Conservation (phyloP, 2,329 filamentous ascomycete genomes). For the Helminthosporium solani region DNA sequence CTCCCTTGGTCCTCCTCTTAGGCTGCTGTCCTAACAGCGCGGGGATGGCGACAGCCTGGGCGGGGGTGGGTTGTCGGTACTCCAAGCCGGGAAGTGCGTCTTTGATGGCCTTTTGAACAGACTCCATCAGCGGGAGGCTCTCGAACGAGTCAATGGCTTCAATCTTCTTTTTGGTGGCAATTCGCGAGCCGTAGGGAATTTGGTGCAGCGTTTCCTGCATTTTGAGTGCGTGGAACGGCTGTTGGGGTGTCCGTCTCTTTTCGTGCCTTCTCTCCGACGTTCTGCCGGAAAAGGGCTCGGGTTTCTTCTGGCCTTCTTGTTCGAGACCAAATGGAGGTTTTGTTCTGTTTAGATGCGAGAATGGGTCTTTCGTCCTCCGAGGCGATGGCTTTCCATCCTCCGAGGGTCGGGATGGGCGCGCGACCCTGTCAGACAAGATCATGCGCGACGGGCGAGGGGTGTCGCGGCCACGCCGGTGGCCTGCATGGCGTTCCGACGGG, state of each 20-base stretch:
- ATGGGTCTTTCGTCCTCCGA: constrained; percentile 32
- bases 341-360: constrained; percentile 37
- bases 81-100: constrained; percentile 75
- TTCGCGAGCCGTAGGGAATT: constrained; percentile 71
- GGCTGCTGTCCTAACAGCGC: constrained; percentile 65
- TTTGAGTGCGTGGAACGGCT: constrained; percentile 78
- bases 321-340: constrained; percentile 28
- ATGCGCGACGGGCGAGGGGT: constrained; percentile 51
- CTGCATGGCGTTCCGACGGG: constrained; percentile 3
- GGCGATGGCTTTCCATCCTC: constrained; percentile 22
- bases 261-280: constrained; percentile 14
- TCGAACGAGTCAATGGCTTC: constrained; percentile 75
- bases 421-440: constrained; percentile 48
- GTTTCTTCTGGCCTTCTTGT: constrained; percentile 11
- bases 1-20: constrained; percentile 31
- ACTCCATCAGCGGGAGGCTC: constrained; percentile 72
- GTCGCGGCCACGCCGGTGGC: constrained; percentile 20
- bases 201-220: constrained; percentile 83
- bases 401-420: constrained; percentile 14
- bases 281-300: constrained; percentile 4
- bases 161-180: constrained; percentile 61
- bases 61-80: constrained; percentile 79
- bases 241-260: constrained; percentile 41
- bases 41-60: constrained; percentile 87
- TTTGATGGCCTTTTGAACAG: constrained; percentile 70